These are phyloP conservation scores for Geranium rotundifolium DNA, from an alignment of 345 rosid species.

Conservation along the genomic window DNA sequence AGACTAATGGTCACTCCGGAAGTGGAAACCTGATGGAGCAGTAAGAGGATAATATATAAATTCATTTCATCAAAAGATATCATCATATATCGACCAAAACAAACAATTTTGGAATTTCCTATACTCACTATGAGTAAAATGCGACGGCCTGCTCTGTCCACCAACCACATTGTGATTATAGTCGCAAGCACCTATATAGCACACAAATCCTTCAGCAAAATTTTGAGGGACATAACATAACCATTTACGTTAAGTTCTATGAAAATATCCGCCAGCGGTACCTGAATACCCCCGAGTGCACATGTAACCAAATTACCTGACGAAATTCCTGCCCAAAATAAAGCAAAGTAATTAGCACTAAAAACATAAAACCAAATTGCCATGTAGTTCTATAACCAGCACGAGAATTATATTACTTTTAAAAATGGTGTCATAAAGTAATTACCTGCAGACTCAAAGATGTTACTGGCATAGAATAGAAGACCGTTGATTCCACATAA, in stretches of 20 bases:
- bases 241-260: background rate
- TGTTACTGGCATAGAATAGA: conserved; percentile 73
- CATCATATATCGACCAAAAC: background rate
- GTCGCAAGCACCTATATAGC: conserved; percentile 61
- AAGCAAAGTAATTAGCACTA: background rate
- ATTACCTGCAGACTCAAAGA: conserved; percentile 70
- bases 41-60: background rate
- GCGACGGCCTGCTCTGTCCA: conserved; percentile 79
- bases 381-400: too few species aligned
- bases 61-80: background rate
- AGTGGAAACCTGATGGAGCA: conserved; percentile 48
- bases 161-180: conserved; percentile 64
- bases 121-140: conserved; percentile 71
- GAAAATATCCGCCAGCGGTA: conserved; percentile 12
- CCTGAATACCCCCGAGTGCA: conserved; percentile 86
- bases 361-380: too few species aligned
- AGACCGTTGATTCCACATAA: conserved; percentile 85
- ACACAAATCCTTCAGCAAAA: background rate
- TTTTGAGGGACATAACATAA: background rate
- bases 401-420: too few species aligned
- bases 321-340: conserved; percentile 48
- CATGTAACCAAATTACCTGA: conserved; percentile 63
- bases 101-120: conserved; percentile 1
- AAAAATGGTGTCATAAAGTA: background rate
- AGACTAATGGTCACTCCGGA: conserved; percentile 69